A percentile compares a stretch with the other conserved stretches of the same genome.
Conservation (phyloP, 306 rosid species). For the Prunus persica region DNA sequence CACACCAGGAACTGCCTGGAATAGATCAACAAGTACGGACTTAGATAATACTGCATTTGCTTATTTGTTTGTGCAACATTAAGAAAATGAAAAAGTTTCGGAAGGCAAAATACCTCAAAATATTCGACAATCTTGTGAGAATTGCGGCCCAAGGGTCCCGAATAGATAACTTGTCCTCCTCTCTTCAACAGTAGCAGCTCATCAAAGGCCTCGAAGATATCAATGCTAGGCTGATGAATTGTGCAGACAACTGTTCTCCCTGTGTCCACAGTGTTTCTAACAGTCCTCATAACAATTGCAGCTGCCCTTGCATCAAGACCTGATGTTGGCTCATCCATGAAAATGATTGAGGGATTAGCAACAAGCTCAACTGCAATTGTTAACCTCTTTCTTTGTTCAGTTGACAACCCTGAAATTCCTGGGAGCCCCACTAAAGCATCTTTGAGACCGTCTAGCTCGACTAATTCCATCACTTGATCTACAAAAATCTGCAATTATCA, state of each 20-base stretch:
- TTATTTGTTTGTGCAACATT: neutral
- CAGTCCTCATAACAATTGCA: slow-evolving; percentile 96
- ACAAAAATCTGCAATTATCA: slow-evolving; percentile 64
- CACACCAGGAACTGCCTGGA: slow-evolving; percentile 75
- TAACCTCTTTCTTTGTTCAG: slow-evolving; percentile 89
- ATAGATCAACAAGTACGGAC: too few species aligned
- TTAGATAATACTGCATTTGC: slow-evolving; percentile 1
- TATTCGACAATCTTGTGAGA: slow-evolving; percentile 80
- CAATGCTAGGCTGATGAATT: slow-evolving; percentile 98
- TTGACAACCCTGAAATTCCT: slow-evolving; percentile 90
- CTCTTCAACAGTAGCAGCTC: slow-evolving; percentile 90
- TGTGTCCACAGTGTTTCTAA: slow-evolving; percentile 95
- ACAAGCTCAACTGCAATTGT: slow-evolving; percentile 99
- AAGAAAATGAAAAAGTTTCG: neutral
- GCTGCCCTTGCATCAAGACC: slow-evolving; percentile 99
- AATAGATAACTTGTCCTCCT: slow-evolving; percentile 91
- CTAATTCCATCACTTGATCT: slow-evolving; percentile 94
- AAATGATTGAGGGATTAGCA: slow-evolving; percentile 95
- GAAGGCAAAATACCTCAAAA: slow-evolving; percentile 58
- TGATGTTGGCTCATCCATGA: slow-evolving; percentile 99
- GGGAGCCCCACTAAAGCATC: slow-evolving; percentile 96
- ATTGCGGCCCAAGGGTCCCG: slow-evolving; percentile 82
- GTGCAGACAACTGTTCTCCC: slow-evolving; percentile 99
- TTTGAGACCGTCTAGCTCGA: slow-evolving; percentile 71
- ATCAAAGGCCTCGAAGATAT: slow-evolving; percentile 95